These are phyloP conservation scores for Chrysanthemum makinoi DNA, from an alignment of 129 eudicot genomes.

Conservation along the genomic window DNA sequence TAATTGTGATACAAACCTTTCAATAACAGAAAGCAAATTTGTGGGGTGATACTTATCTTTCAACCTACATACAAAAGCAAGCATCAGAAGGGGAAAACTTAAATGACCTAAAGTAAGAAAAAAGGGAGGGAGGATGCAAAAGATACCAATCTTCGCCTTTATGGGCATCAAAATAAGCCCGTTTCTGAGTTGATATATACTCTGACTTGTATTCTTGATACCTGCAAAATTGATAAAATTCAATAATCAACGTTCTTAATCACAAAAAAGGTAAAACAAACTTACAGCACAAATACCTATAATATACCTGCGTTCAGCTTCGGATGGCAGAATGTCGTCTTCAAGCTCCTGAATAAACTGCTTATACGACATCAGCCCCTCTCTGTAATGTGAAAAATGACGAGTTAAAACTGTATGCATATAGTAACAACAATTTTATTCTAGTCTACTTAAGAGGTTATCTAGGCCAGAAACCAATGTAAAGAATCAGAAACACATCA, in stretches of 20 bases:
- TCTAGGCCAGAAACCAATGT: slow-evolving; percentile 5
- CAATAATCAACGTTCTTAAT: slow-evolving; percentile 7
- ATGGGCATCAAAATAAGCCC: slow-evolving; percentile 88
- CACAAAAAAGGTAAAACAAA: slow-evolving; percentile 15
- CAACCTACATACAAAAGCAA: slow-evolving; percentile 59
- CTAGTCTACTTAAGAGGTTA: neutral
- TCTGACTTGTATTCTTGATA: slow-evolving; percentile 96
- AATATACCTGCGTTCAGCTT: slow-evolving; percentile 92
- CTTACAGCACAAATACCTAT: neutral
- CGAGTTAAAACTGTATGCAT: slow-evolving; percentile 15
- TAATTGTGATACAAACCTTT: slow-evolving; percentile 47
- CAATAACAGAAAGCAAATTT: slow-evolving; percentile 78
- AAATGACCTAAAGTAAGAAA: neutral
- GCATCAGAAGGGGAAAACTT: slow-evolving; percentile 15
- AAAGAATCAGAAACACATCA: no score
- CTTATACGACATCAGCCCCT: slow-evolving; percentile 97
- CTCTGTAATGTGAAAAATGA: slow-evolving; percentile 48
- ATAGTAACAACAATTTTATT: neutral
- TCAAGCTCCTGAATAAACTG: slow-evolving; percentile 99
- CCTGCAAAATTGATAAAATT: slow-evolving; percentile 33
- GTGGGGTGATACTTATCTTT: slow-evolving; percentile 97
- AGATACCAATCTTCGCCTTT: slow-evolving; percentile 91
- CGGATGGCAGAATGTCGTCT: slow-evolving; percentile 92
- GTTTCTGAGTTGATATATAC: slow-evolving; percentile 89
- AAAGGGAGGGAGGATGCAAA: slow-evolving; percentile 12